Conservation (phyloP, 2,329 filamentous ascomycete genomes). For the Diaporthe ilicicola region DNA sequence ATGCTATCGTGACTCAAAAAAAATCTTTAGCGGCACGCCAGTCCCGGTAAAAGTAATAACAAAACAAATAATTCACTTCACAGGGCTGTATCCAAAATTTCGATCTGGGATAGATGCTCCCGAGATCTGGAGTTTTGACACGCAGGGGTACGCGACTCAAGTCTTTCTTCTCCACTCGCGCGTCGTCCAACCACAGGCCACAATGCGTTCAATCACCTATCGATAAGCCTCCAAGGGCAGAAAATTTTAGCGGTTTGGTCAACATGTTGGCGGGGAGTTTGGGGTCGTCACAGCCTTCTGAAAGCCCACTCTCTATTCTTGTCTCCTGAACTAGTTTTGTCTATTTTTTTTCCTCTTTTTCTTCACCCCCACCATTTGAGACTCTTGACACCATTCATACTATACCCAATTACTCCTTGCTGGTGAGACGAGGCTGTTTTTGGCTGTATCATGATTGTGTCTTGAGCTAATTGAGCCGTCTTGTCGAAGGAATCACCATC, state of each 20-base stretch:
- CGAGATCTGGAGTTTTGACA: background rate
- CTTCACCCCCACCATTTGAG: background rate
- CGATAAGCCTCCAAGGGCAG: slow-evolving; percentile 22
- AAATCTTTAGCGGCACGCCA: slow-evolving; percentile 1
- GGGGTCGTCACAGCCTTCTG: background rate
- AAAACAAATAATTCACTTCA: background rate
- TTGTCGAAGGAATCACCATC: slow-evolving; percentile 20
- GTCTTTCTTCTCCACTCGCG: background rate
- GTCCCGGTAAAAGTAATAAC: background rate
- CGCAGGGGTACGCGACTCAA: slow-evolving; percentile 21
- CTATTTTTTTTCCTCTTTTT: background rate
- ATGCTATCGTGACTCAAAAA: slow-evolving; percentile 8
- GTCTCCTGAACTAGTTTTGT: background rate
- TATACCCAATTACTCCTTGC: slow-evolving; percentile 18
- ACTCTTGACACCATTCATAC: background rate
- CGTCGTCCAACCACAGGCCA: slow-evolving; percentile 15
- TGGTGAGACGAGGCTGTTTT: slow-evolving; percentile 31
- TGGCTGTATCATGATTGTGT: slow-evolving; percentile 27
- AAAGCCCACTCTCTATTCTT: slow-evolving; percentile 4
- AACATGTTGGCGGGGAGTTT: background rate
- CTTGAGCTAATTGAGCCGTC: slow-evolving; percentile 22
- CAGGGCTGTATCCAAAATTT: background rate
- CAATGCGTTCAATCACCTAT: background rate
- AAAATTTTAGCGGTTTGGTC: slow-evolving; percentile 10
- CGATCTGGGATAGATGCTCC: slow-evolving; percentile 3